Conservation (phyloP, 2,329 filamentous ascomycete genomes). For the Chrysosporium queenslandicum region DNA sequence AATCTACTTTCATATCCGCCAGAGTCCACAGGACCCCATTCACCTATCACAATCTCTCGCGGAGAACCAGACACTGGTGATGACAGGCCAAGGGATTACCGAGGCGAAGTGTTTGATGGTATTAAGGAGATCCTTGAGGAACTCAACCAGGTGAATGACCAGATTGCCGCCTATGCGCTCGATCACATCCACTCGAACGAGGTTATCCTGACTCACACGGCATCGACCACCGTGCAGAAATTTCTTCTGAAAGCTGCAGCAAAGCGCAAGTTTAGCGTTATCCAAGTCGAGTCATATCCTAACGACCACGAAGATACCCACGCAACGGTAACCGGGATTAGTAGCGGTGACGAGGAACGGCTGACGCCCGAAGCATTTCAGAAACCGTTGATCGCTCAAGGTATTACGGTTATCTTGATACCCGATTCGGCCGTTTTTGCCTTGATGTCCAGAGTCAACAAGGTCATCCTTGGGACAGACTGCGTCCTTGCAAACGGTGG, state of each 20-base stretch:
- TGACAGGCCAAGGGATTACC: constrained; percentile 54
- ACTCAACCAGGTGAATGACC: constrained; percentile 81
- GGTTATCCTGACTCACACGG: constrained; percentile 79
- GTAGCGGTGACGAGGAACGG: constrained; percentile 41
- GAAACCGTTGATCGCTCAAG: constrained; percentile 66
- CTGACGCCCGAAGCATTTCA: constrained; percentile 48
- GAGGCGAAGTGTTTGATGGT: constrained; percentile 83
- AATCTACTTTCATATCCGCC: constrained; percentile 65
- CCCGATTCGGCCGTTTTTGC: constrained; percentile 79
- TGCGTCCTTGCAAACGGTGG: constrained; percentile 82
- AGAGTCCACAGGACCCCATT: constrained; percentile 35
- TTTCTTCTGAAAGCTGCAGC: constrained; percentile 80
- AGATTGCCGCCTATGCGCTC: constrained; percentile 78
- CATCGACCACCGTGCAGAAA: constrained; percentile 74
- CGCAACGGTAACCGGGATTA: constrained; percentile 49
- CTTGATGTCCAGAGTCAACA: constrained; percentile 90
- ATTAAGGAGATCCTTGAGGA: constrained; percentile 96
- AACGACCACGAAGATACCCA: constrained; percentile 59
- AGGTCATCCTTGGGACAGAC: constrained; percentile 82
- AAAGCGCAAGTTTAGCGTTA: constrained; percentile 84
- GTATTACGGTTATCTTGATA: constrained; percentile 73
- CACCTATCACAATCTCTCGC: constrained; percentile 29
- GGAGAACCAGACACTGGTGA: constrained; percentile 27
- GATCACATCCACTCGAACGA: constrained; percentile 91
- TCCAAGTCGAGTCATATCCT: constrained; percentile 65